phyloP scores from a whole-genome alignment of 148 eudicot genomes.

The Rhododendron henanense region DNA sequence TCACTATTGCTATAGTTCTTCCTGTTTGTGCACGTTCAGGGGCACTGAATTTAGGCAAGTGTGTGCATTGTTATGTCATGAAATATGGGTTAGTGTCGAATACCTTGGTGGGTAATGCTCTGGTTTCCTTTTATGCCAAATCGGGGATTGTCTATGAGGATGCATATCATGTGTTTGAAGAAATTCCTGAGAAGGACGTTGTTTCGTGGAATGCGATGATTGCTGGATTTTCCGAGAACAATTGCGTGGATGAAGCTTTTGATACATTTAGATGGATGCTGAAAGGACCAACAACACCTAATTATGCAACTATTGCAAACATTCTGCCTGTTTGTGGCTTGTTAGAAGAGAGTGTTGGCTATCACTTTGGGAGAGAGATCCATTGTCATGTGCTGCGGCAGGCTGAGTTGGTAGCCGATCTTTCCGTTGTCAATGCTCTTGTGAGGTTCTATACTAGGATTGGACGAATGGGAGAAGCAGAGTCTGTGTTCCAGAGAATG shows the following conservation, averaged over 20 bases:
- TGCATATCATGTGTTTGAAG: constrained; percentile 45
- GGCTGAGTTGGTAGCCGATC: constrained; percentile 33
- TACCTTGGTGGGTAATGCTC: constrained; percentile 69
- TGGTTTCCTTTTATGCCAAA: constrained; percentile 76
- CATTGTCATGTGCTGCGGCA: constrained; percentile 41
- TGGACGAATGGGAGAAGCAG: constrained; percentile 34
- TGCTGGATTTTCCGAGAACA: constrained; percentile 59
- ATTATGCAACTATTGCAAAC: constrained; percentile 61
- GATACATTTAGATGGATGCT: constrained; percentile 47
- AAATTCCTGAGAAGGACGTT: constrained; percentile 53
- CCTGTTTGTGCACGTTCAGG: constrained; percentile 54
- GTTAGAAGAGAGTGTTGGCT: constrained; percentile 29
- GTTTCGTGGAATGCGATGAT: constrained; percentile 74
- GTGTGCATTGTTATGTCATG: constrained; percentile 50
- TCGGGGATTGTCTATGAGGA: constrained; percentile 36
- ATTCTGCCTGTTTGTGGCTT: constrained; percentile 49
- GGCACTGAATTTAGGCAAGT: constrained; percentile 33
- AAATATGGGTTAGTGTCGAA: constrained; percentile 49
- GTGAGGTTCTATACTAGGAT: constrained; percentile 56
- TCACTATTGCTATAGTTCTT: constrained; percentile 59
- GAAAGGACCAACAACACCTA: constrained; percentile 36
- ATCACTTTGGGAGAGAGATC: constrained; percentile 32
- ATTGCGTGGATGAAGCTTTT: constrained; percentile 42
- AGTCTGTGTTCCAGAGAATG: constrained; percentile 50
- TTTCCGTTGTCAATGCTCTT: constrained; percentile 51